Conservation (phyloP, 2,329 filamentous ascomycete genomes). For the Penicillium thymicola region DNA sequence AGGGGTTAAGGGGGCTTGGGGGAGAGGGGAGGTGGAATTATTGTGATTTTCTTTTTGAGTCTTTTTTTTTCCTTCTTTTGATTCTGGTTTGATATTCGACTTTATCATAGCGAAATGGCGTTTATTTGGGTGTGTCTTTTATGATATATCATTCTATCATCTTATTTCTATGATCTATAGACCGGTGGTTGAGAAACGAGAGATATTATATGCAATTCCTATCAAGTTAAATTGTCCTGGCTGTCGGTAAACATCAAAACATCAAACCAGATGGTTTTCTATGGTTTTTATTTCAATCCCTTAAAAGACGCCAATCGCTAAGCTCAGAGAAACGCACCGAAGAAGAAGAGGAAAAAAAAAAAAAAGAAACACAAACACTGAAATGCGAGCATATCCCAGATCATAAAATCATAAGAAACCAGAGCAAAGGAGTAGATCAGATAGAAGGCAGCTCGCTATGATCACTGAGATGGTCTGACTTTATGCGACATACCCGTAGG, state of each 20-base stretch:
- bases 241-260: not conserved
- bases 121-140: not conserved
- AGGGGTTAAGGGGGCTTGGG: constrained; percentile 60
- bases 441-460: not conserved
- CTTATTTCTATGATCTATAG: not conserved
- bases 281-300: constrained; percentile 11
- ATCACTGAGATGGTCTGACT: not conserved
- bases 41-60: constrained; percentile 26
- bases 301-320: constrained; percentile 26
- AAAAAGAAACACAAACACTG: not conserved
- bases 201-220: not conserved
- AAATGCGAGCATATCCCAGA: constrained; percentile 4
- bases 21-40: constrained; percentile 44
- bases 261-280: constrained; percentile 1
- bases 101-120: constrained; percentile 5
- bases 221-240: not conserved
- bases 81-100: not conserved
- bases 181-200: not conserved
- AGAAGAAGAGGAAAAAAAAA: not conserved
- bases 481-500: constrained; percentile 46
- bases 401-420: not conserved
- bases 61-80: not conserved
- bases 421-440: not conserved
- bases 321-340: constrained; percentile 12
- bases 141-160: not conserved